Evolutionary conservation across 1,284 basidiomycete genomes (phyloP), one percentile per base, ranked within the genome.

Genomic region (Apiotrichum brassicae): DNA sequence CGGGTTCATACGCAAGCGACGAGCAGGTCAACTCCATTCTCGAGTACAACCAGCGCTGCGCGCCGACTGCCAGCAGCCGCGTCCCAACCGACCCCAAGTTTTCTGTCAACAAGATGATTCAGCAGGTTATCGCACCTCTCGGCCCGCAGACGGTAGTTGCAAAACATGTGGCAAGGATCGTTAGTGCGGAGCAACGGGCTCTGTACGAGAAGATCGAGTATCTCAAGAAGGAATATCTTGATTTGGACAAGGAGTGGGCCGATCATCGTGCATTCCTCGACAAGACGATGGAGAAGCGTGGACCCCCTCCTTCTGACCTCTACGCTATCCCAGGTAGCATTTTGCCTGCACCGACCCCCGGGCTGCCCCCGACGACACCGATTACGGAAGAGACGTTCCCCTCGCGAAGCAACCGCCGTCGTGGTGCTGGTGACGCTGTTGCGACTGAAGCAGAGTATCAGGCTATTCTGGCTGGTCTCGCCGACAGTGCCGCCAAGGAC

Each of bases 381-480:
- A 49, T 62, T 8, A 44, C 46, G 12, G 67, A 71, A 32, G 68
- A 71, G 24, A 37, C 57, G 23, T 55, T 57, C 20, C 51, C 54
- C 1, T 54, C 60, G 3, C 59, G 65, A 14, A 61, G 60, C 19
- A 64, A 61, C 32, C 60, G 66, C 13, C 57, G 63, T 18, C 56
- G 66, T 43, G 59, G 57, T 20, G 55, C 51, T 55, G 89, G 90
- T 20, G 93, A 97, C 70, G 85, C 88, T 7, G 92, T 94, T 12
- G 83, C 90, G 2, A 92, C 91, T 18, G 94, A 97, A 70, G 80
- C 95, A 49, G 94, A 97, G 76, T 93, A 97, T 81, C 87, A 97
- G 64, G 91, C 93, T 73, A 93, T 97, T 65, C 84, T 97, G 48
- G 90, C 89, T 12, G 91, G 85, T 62, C 76, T 97, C 34, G 92